Evolutionary conservation across 1,284 basidiomycete species (phyloP), one percentile per base, ranked within the genome.

Genomic region (Sporisorium iseilematis-ciliati): DNA sequence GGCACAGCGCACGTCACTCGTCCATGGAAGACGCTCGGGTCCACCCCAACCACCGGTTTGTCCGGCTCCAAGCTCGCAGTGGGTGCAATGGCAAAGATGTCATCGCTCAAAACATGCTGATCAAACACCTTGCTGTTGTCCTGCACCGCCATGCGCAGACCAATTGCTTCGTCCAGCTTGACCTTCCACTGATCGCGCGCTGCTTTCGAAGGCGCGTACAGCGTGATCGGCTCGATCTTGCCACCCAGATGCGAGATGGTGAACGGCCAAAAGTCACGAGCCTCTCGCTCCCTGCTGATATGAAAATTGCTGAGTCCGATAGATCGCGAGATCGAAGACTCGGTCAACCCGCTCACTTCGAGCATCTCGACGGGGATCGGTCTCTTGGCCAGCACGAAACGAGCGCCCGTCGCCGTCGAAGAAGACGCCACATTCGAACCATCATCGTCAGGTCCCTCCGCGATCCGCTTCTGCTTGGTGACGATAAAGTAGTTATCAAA

Each of bases 1-100:
- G 95, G 94, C 25, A 95, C 92, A 0, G 93, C 95, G 83, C 94
- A 97, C 2, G 93, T 95, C 49, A 97, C 94, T 79, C 92, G 92
- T 2, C 94, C 94, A 0, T 94, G 95, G 80, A 92, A 92, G 90
- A 88, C 1, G 92, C 91, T 16, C 91, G 89, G 65, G 90, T 88
- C 89, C 93, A 97, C 6, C n/a, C 79, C 78, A 2, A 56, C 26
- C 0, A 77, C 71, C 6, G 79, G 67, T 43, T 48, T 54, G 3
- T 77, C 77, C 10, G 72, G 74, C 29, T 81, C 79, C 42, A 80
- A 48, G 45, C 69, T 75, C 1, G 57, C 7, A 0, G 66, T 50
- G 10, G 65, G 56, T 3, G 75, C 65, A 2, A 82, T 59, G 4
- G 80, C 83, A 61, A 86, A 86, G 23, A 85, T 84, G 45, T 82